Base-by-base conservation (phyloP, 257 asterid genomes). In the Lycium ferocissimum region DNA sequence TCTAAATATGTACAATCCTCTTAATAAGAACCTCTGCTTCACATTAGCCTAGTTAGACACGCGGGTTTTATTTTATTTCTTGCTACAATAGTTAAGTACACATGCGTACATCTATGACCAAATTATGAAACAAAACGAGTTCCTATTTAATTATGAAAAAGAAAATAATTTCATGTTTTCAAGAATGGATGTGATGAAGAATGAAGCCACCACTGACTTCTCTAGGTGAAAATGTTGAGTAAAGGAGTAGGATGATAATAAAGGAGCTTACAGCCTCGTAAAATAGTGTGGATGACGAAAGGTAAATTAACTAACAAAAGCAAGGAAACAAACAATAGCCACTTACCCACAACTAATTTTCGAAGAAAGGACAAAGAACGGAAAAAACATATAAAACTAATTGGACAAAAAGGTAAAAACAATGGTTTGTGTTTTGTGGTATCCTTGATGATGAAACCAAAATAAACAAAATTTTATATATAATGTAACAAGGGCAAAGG, bases 161-260 rank as follows among this genome's bases (percentile, higher is more conserved):
- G 13, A 76, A 75, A 14, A 78, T 33, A 72, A 72, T 6, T 7
- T 33, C 33, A 4, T 78, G 26, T 14, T 53, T 26, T 51, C 8
- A 9, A 14, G 62, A 76, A 76, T 76, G 49, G 82, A 51, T 78
- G 15, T 53, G 65, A 78, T 37, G 65, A 53, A 53, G 47, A 78
- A 53, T 53, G 80, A 75, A 49, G 13, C 6, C 65, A 26, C 65
- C 65, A 15, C 82, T 4, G 22, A 33, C 82, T 53, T 78, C 17
- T 78, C 15, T 78, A 14, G 82, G 33, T 78, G 49, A 78, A 78
- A 40, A 49, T 22, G 81, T 51, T 76, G 63, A 22, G 65, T 14
- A 18, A 76, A 26, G 82, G 82, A 8, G 49, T 8, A 53, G 26
- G 82, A 78, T 7, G 65, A 78, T 14, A 51, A 53, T 51, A 26